phyloP scores from a whole-genome alignment of 176 grass and related monocot species.

The Alopecurus myosuroides region DNA sequence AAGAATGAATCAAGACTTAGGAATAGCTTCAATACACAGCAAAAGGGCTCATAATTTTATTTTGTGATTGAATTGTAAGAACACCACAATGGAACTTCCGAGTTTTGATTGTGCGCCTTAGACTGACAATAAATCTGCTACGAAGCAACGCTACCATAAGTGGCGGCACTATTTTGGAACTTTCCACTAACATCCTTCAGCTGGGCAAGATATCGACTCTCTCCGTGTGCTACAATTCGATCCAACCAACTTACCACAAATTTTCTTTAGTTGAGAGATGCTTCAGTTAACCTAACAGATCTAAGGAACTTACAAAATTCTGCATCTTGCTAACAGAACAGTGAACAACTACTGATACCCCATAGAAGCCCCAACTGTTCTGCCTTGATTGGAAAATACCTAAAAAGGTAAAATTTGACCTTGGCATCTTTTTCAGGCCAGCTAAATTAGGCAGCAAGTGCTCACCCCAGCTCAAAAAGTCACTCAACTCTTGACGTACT shows the following conservation, averaged over 20 bases:
- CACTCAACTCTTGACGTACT: background rate
- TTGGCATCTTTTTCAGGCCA: background rate
- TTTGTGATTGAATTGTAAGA: background rate
- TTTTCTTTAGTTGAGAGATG: background rate
- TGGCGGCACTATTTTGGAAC: background rate
- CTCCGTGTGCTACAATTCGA: background rate
- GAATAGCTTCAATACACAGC: background rate
- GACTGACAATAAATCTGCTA: background rate
- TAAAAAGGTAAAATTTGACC: background rate
- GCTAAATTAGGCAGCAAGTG: background rate
- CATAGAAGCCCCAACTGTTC: background rate
- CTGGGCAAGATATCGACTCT: background rate
- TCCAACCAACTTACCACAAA: background rate
- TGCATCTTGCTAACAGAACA: background rate
- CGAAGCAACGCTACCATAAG: background rate
- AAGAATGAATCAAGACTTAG: background rate
- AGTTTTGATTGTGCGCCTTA: background rate
- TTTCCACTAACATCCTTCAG: background rate
- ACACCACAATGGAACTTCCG: background rate
- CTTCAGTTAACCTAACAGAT: constrained; percentile 2
- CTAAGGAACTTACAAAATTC: background rate
- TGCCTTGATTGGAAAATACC: background rate
- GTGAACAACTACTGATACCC: background rate
- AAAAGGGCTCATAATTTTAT: background rate
- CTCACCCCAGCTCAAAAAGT: background rate